These are phyloP conservation scores for Erysimum cheiri DNA, from an alignment of 441 rosid species.

Conservation along the genomic window DNA sequence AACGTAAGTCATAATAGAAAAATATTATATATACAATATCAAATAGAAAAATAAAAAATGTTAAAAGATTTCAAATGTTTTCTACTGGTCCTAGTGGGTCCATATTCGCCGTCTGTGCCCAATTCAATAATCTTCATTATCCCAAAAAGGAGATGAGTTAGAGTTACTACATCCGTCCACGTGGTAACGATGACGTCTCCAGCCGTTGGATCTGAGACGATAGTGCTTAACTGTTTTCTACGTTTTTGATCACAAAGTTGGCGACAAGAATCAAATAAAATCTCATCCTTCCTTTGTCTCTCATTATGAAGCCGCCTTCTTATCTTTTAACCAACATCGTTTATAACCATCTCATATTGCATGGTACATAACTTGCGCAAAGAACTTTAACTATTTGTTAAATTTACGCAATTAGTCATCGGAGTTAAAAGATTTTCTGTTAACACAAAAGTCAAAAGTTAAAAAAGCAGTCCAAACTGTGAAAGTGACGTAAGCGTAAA, in stretches of 20 bases:
- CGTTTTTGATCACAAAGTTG: conserved; percentile 20
- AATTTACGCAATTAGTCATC: conserved; percentile 8
- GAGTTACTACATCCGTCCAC: conserved; percentile 2
- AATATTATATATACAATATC: not conserved
- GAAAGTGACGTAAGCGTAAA: conserved; percentile 41
- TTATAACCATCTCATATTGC: not conserved
- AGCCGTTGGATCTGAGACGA: conserved; percentile 42
- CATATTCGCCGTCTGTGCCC: conserved; percentile 58
- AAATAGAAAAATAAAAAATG: not conserved
- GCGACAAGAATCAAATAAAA: conserved; percentile 23
- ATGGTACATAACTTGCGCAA: not conserved
- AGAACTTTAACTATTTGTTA: not conserved
- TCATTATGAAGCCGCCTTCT: conserved; percentile 48
- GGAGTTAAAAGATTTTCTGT: not conserved
- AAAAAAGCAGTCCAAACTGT: conserved; percentile 10
- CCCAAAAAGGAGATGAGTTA: not conserved
- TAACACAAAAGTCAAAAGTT: conserved; percentile 22
- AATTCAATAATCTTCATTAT: conserved; percentile 24
- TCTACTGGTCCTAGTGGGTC: conserved; percentile 8
- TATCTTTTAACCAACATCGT: no score
- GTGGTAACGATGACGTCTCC: not conserved
- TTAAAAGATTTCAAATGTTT: not conserved
- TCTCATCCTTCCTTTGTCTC: conserved; percentile 35
- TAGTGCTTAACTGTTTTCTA: conserved; percentile 39
- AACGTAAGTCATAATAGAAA: not conserved